Evolutionary conservation across 768 basidiomycete species (phyloP), one percentile per base, ranked within the genome.

Genomic region (Ephemerocybe angulata): DNA sequence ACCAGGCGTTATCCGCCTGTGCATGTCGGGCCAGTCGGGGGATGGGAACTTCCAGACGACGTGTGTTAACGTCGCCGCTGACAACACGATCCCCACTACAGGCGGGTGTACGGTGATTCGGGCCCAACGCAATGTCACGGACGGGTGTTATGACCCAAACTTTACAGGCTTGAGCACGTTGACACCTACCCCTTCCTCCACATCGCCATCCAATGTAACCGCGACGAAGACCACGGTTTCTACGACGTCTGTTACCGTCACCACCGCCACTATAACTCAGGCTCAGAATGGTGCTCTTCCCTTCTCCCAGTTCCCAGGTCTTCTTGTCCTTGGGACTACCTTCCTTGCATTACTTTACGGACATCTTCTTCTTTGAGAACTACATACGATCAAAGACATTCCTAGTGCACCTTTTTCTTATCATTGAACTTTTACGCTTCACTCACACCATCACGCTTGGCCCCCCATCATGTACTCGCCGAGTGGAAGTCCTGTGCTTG

Each of bases 21-120:
- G 52, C 38, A 46, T 58, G n/a, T 58, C 56, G 29, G 52, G 56
- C 25, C 27, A 24, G 24, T 46, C 56, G 22, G 56, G 56, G 35
- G 52, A 53, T 17, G 55, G 56, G 19, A 47, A 47, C 33, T 57
- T 35, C 17, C 50, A 57, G 28, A 57, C 56, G 27, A 46, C 52
- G 13, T 57, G 52, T 24, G 15, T 54, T 24, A 53, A 57, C 27
- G 56, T 51, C 10, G 43, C 27, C 27, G 52, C 25, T 10, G 56
- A 57, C 33, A 49, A 57, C 30, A 3, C 3, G 33, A 31, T 57
- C 24, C 24, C 46, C 13, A 42, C 37, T 40, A 0, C 17, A 31
- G 43, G 52, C n/a, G 35, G 17, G n/a, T 57, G 56, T 49, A 22
- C 37, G 37, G 52, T 49, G 22, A 46, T 35, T 29, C 13, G 43